Evolutionary conservation across 768 basidiomycete species (phyloP).

Genomic region (Agrocybe praecox): DNA sequence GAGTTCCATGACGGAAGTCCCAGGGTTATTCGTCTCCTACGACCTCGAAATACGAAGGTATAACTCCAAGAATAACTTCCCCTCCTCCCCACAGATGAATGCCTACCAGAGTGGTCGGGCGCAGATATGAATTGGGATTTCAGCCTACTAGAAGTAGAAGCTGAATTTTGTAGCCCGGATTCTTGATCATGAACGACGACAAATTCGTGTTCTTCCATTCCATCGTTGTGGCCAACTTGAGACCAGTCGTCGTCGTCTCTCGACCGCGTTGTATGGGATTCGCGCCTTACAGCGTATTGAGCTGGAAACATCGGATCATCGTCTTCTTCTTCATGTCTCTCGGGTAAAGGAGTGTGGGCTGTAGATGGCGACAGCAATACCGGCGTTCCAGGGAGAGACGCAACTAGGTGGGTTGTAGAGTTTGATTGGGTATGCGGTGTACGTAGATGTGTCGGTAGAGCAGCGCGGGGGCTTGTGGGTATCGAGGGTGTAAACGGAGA

Average conservation of each 20-base stretch:
- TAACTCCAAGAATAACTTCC: slow-evolving; percentile 44
- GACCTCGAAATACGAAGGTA: slow-evolving; percentile 57
- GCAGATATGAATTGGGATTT: slow-evolving; percentile 40
- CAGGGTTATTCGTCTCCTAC: slow-evolving; percentile 56
- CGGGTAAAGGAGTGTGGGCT: slow-evolving; percentile 25
- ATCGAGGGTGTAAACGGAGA: slow-evolving; percentile 39
- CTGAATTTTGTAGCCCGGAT: slow-evolving; percentile 7
- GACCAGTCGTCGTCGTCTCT: slow-evolving; percentile 41
- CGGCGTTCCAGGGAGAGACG: slow-evolving; percentile 44
- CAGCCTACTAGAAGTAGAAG: slow-evolving; percentile 8
- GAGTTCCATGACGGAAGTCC: slow-evolving; percentile 35
- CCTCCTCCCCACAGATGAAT: slow-evolving; percentile 11
- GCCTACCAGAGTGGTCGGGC: slow-evolving; percentile 26
- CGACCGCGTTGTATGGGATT: slow-evolving; percentile 26
- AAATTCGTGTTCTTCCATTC: slow-evolving; percentile 8
- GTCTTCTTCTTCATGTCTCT: slow-evolving; percentile 46
- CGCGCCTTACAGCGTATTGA: slow-evolving; percentile 47
- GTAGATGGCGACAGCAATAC: slow-evolving; percentile 26
- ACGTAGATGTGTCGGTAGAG: slow-evolving; percentile 41
- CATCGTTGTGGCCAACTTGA: slow-evolving; percentile 19
- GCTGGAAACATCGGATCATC: slow-evolving; percentile 53
- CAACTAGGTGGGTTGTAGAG: slow-evolving; percentile 38
- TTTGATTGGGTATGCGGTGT: slow-evolving; percentile 34
- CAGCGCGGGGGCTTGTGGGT: slow-evolving; percentile 39
- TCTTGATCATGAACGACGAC: slow-evolving; percentile 11